phyloP scores from a whole-genome alignment of 164 flowering plant species.

The Vitis amurensis region DNA sequence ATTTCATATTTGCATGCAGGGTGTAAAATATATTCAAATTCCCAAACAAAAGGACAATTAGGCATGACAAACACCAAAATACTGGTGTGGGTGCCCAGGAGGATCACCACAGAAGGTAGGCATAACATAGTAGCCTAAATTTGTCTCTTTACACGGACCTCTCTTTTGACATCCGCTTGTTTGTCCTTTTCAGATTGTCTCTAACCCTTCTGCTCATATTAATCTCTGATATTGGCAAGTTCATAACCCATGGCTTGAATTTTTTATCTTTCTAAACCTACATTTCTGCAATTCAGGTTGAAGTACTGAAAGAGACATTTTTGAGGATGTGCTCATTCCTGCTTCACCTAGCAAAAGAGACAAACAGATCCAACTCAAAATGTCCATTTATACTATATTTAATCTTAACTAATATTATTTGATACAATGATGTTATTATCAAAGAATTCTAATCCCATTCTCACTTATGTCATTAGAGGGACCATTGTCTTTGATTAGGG shows the following conservation, averaged over 20 bases:
- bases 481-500: slow-evolving; percentile 19
- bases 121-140: slow-evolving; percentile 15
- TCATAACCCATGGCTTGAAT: too few relatives aligned
- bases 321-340: neutral
- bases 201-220: slow-evolving; percentile 1
- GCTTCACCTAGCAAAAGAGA: slow-evolving; percentile 4
- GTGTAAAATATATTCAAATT: too few relatives aligned
- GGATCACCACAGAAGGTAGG: slow-evolving; percentile 27
- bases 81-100: slow-evolving; percentile 10
- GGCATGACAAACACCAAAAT: slow-evolving; percentile 18
- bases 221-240: neutral
- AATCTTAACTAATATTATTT: slow-evolving; percentile 4
- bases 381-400: neutral
- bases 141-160: slow-evolving; percentile 33
- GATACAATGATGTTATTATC: slow-evolving; percentile 14
- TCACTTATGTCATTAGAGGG: slow-evolving; percentile 3
- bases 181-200: slow-evolving; percentile 23
- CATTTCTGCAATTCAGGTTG: too few relatives aligned
- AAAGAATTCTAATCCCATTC: slow-evolving; percentile 15
- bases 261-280: too few relatives aligned
- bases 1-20: too few relatives aligned
- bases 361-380: slow-evolving; percentile 11
- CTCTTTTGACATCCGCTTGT: slow-evolving; percentile 22
- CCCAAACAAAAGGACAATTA: slow-evolving; percentile 2
- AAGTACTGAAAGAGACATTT: neutral